phyloP scores from a whole-genome alignment of 768 basidiomycete species.

The Leccinum obscurum region DNA sequence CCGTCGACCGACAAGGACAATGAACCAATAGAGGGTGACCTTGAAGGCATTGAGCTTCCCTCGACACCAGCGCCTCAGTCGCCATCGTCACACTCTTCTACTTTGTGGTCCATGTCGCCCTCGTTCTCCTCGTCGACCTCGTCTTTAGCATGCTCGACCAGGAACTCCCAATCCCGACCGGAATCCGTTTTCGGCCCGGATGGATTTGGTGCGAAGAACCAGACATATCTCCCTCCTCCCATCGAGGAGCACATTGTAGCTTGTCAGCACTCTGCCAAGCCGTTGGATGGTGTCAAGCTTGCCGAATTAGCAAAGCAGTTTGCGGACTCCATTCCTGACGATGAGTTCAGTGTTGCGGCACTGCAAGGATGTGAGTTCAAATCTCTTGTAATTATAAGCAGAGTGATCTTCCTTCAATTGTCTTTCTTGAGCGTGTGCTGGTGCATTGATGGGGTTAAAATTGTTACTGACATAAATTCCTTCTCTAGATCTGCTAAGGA shows the following conservation, averaged over 20 bases:
- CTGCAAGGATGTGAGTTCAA: constrained; percentile 81
- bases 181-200: constrained; percentile 20
- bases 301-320: constrained; percentile 74
- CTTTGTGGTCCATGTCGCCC: constrained; percentile 45
- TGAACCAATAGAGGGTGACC: constrained; percentile 39
- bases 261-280: constrained; percentile 61
- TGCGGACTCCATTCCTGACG: constrained; percentile 79
- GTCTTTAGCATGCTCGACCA: constrained; percentile 35
- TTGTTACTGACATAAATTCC: constrained; percentile 26
- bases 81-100: constrained; percentile 46
- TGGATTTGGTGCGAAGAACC: constrained; percentile 54
- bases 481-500: constrained; percentile 72
- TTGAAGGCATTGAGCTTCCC: constrained; percentile 48
- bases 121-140: constrained; percentile 45
- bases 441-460: constrained; percentile 23
- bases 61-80: constrained; percentile 42
- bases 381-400: constrained; percentile 13
- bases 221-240: constrained; percentile 63
- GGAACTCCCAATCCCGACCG: constrained; percentile 27
- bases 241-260: constrained; percentile 58
- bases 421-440: constrained; percentile 22
- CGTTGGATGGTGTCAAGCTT: constrained; percentile 64
- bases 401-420: not conserved
- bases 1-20: constrained; percentile 63
- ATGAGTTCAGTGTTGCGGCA: constrained; percentile 86